Evolutionary conservation across 306 rosid genomes (phyloP).

Genomic region (Fragaria nilgerrensis): DNA sequence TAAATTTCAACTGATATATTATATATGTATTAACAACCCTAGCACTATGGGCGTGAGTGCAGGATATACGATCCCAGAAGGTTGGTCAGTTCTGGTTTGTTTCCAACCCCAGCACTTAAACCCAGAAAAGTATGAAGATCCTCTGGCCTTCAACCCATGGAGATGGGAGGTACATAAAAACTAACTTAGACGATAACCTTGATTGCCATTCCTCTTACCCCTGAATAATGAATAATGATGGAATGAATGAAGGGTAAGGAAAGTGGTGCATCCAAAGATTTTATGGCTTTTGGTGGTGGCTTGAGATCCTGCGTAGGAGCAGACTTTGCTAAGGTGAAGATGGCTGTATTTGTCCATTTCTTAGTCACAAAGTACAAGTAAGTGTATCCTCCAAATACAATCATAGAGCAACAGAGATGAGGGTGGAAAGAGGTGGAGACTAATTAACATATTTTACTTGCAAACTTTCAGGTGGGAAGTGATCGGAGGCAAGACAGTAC

Average conservation of each 20-base stretch:
- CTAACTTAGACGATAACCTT: background rate
- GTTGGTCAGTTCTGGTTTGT: slow-evolving; percentile 95
- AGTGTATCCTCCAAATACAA: background rate
- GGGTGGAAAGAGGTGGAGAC: background rate
- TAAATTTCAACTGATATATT: slow-evolving; percentile 25
- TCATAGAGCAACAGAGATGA: background rate
- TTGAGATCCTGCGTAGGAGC: slow-evolving; percentile 98
- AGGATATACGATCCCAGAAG: slow-evolving; percentile 91
- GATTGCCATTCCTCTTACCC: background rate
- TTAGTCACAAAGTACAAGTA: slow-evolving; percentile 78
- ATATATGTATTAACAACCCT: background rate
- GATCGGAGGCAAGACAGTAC: slow-evolving; percentile 71
- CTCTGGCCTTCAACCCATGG: slow-evolving; percentile 73
- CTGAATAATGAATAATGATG: background rate
- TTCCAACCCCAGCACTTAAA: slow-evolving; percentile 88
- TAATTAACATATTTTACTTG: background rate
- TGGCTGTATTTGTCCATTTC: slow-evolving; percentile 89
- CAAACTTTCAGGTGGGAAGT: slow-evolving; percentile 10
- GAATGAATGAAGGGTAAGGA: slow-evolving; percentile 49
- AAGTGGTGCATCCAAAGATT: slow-evolving; percentile 65
- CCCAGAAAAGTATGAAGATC: slow-evolving; percentile 74
- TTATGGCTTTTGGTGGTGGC: slow-evolving; percentile 99
- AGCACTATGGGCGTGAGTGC: slow-evolving; percentile 16
- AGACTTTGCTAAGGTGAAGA: slow-evolving; percentile 81
- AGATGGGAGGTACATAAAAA: slow-evolving; percentile 69